phyloP scores from a whole-genome alignment of 2,329 filamentous ascomycete genomes.

The Sphaerulina musiva region DNA sequence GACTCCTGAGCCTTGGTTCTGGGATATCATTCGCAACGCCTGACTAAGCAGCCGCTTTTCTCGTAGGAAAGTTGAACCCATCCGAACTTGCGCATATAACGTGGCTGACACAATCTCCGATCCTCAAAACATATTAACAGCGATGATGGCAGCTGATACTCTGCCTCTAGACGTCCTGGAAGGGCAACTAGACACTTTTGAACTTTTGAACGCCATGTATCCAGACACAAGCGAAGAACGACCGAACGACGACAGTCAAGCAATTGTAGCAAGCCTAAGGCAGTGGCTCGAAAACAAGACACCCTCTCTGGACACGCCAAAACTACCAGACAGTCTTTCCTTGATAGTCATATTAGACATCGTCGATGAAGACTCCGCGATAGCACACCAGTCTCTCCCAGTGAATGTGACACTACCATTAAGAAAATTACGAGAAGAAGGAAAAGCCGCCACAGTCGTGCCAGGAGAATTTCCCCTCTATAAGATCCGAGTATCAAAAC shows the following conservation, averaged over 20 bases:
- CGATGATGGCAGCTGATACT: slow-evolving; percentile 1
- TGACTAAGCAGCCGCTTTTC: no score
- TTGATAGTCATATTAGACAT: neutral
- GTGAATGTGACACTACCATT: slow-evolving; percentile 2
- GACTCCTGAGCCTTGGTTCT: no score
- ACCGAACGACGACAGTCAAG: slow-evolving; percentile 15
- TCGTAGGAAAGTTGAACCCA: no score
- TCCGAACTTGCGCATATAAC: no score
- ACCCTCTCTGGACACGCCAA: neutral
- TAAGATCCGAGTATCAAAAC: slow-evolving; percentile 44
- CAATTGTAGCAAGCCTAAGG: slow-evolving; percentile 7
- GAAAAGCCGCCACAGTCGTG: no score
- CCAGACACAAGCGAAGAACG: slow-evolving; percentile 31
- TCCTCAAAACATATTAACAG: neutral
- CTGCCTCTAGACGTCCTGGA: slow-evolving; percentile 11
- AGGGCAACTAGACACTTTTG: slow-evolving; percentile 32
- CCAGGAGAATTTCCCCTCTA: slow-evolving; percentile 15
- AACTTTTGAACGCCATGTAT: slow-evolving; percentile 51
- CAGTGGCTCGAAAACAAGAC: slow-evolving; percentile 17
- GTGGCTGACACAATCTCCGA: no score
- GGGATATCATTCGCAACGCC: no score
- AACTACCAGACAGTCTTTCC: slow-evolving; percentile 4
- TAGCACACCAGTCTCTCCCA: neutral
- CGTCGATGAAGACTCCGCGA: neutral
- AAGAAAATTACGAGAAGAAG: slow-evolving; percentile 1